Base-by-base conservation (phyloP, 257 asterid species). In the Nicotiana paniculata region DNA sequence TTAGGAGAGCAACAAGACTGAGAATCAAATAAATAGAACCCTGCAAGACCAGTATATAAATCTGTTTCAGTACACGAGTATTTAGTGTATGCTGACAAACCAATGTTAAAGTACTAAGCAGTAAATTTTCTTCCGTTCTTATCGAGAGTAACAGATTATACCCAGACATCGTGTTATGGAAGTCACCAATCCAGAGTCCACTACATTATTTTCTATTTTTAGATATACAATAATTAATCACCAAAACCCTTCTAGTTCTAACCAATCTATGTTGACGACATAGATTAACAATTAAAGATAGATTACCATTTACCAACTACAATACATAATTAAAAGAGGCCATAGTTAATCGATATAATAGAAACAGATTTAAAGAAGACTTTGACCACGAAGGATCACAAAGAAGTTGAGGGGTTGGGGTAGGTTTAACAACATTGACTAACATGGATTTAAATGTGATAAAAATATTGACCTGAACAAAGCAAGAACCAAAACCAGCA, bases 401-500 rank as follows among this genome's bases (percentile, higher is more conserved):
- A 70, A 39, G 57, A 69, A 69, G 57, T n/a, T 24, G 59, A 70
- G 78, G 78, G 78, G 35, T 35, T 11, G 24, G 62, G 62, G 26
- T 74, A 48, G 62, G 43, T 26, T 43, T 59, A 74, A 74, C 79
- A 74, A 74, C 37, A 61, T 61, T 21, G 66, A n/a, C 26, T 72
- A 72, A 26, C 10, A 74, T 2, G 4, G 43, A 24, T 51, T 72
- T 48, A 74, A 72, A 80, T 64, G 55, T 63, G 54, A 82, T 43
- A 86, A 48, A 28, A 58, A 33, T 30, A 83, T 72, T 82, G 87
- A 96, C 99, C 98, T 96, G 99, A 88, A 93, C 88, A 84, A 91
- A 92, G 86, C 97, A 93, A 81, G 97, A 85, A 77, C 99, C 97
- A 43, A 89, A 88, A 83, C 99, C 98, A 81, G 99, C 97, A 66